Conservation (phyloP, 768 basidiomycete genomes). For the Boletus bicolor region DNA sequence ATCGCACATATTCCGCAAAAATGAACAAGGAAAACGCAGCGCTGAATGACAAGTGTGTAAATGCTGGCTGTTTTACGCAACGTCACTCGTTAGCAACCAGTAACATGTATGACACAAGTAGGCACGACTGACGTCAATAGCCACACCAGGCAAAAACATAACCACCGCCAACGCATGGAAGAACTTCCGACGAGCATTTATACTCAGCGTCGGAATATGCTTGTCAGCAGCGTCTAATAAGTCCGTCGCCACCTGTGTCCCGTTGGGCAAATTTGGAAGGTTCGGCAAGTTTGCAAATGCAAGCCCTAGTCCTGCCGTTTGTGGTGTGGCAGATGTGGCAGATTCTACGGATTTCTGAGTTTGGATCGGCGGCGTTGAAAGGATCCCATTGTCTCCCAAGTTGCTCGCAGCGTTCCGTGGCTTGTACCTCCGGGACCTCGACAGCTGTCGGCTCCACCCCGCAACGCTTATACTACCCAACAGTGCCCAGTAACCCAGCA, state of each 20-base stretch:
- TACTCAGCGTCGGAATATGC: conserved; percentile 80
- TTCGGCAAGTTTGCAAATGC: conserved; percentile 47
- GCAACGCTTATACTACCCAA: conserved; percentile 83
- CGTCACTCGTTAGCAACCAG: conserved; percentile 18
- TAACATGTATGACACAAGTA: conserved; percentile 4
- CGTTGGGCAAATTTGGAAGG: conserved; percentile 49
- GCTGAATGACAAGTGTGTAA: conserved; percentile 92
- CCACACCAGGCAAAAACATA: conserved; percentile 96
- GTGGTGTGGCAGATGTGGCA: conserved; percentile 5
- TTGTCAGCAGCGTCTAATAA: conserved; percentile 86
- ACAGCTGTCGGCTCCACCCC: conserved; percentile 91
- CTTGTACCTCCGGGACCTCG: conserved; percentile 67
- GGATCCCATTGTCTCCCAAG: conserved; percentile 35
- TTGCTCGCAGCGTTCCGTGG: conserved; percentile 38
- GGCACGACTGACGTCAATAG: conserved; percentile 70
- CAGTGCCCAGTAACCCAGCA: conserved; percentile 83
- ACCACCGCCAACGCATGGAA: conserved; percentile 94
- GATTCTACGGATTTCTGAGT: conserved; percentile 20
- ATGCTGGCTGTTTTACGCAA: conserved; percentile 70
- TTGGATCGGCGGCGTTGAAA: conserved; percentile 27
- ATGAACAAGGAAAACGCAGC: conserved; percentile 93
- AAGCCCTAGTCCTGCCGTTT: conserved; percentile 32
- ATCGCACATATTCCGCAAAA: conserved; percentile 96
- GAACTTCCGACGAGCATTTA: conserved; percentile 93
- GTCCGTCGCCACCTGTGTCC: conserved; percentile 58